Base-by-base conservation (phyloP, 352 stramenopile species). In the Albugo laibachii region DNA sequence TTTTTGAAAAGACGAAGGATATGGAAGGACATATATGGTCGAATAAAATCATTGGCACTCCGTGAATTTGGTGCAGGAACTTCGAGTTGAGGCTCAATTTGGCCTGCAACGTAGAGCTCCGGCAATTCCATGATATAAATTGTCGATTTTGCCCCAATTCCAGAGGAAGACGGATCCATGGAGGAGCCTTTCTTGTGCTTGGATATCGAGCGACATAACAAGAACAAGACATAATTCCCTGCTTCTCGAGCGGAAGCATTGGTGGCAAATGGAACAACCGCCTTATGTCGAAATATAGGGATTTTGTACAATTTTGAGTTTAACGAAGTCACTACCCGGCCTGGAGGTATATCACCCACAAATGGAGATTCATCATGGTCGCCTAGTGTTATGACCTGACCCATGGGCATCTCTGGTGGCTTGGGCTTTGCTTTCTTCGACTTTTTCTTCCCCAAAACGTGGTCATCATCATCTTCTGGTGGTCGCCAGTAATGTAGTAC, bases 231-330 rank as follows among this genome's bases (percentile, higher is more conserved):
- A 8, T 64, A 55, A 24, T 61, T 62, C 19, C 68, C 69, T 11
- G 56, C 52, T 15, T 76, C 57, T 24, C 64, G 65, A 13, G 52
- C 47, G 16, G 20, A 3, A 20, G 71, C 60, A 6, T 58, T 20
- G 38, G 48, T 71, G 12, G 57, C 47, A 53, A 83, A 82, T 6
- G 67, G 72, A 24, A 68, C 45, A 1, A 68, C 61, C 0, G 76
- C 62, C 31, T 69, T 74, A 42, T 88, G 73, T 40, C 60, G 58
- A 48, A 89, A 86, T 48, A 89, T 75, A 8, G 76, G 76, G 36
- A 86, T 69, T 49, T 86, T 89, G 60, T 78, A 86, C 3, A 89
- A 53, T 51, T 84, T 83, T 21, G 73, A 87, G 54, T 85, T 83
- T 1, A 89, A 49, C 2, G 73, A 82, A 12, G 77, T 89, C 14